Conservation (phyloP, 345 rosid genomes). For the Atalantia buxifolia region DNA sequence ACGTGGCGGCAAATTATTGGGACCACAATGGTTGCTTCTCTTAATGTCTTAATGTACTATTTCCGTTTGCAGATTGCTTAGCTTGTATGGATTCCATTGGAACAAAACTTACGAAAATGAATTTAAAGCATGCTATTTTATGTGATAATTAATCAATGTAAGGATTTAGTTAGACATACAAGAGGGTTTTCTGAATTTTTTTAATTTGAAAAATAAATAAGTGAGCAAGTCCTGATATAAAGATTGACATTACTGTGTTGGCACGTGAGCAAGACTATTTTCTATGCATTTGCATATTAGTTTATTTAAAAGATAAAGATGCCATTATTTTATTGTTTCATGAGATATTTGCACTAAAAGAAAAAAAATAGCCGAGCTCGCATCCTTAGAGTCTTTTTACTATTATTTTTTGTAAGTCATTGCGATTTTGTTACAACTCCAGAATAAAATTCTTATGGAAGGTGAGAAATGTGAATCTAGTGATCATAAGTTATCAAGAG, state of each 20-base stretch:
- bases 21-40: not conserved
- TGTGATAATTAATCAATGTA: too few species aligned
- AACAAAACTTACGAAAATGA: not conserved
- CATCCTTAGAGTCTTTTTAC: not conserved
- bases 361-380: not conserved
- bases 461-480: not conserved
- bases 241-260: too few species aligned
- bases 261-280: too few species aligned
- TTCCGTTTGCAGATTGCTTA: not conserved
- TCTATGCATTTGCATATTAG: too few species aligned
- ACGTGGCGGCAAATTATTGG: constrained; percentile 2
- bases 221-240: too few species aligned
- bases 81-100: not conserved
- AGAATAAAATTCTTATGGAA: not conserved
- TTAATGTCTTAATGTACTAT: too few species aligned
- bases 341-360: too few species aligned
- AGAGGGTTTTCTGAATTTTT: not conserved
- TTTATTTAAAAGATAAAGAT: too few species aligned
- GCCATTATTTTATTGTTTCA: too few species aligned
- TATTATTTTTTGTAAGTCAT: not conserved
- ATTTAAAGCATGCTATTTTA: not conserved
- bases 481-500: not conserved
- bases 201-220: too few species aligned
- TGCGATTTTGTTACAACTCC: not conserved
- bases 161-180: not conserved